Conservation (phyloP, 2,329 filamentous ascomycete species). For the Pseudogymnoascus sp. region DNA sequence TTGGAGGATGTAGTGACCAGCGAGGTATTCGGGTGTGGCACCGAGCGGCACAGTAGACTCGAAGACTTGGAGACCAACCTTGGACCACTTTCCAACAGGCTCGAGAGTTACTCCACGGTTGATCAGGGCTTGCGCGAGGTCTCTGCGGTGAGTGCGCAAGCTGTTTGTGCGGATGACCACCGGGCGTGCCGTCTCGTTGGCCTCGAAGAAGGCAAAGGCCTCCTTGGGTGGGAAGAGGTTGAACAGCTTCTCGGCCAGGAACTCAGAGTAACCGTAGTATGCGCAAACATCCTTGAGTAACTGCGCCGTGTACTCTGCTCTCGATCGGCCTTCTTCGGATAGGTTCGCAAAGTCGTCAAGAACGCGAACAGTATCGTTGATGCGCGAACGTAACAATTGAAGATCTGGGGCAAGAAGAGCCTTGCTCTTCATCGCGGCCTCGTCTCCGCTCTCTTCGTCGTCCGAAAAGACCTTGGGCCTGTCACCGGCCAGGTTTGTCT, state of each 20-base stretch:
- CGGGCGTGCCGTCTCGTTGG: constrained; percentile 89
- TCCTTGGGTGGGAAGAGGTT: constrained; percentile 87
- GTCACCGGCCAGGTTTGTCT: constrained; percentile 87
- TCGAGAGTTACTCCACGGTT: constrained; percentile 94
- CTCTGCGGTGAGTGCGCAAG: constrained; percentile 66
- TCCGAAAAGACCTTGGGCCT: constrained; percentile 59
- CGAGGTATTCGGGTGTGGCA: constrained; percentile 94
- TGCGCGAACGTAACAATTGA: constrained; percentile 77
- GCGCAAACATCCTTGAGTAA: constrained; percentile 87
- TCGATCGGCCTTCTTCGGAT: constrained; percentile 70
- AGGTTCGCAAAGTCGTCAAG: constrained; percentile 82
- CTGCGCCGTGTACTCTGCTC: constrained; percentile 81
- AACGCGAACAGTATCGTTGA: constrained; percentile 89
- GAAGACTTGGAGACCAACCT: constrained; percentile 94
- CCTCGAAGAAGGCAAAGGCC: constrained; percentile 97
- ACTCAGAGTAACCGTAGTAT: constrained; percentile 95
- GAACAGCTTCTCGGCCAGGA: constrained; percentile 92
- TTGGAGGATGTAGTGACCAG: constrained; percentile 96
- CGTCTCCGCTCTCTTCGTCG: constrained; percentile 55
- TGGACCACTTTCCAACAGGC: constrained; percentile 97
- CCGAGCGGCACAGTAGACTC: constrained; percentile 74
- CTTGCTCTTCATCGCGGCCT: constrained; percentile 51
- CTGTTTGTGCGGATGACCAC: constrained; percentile 97
- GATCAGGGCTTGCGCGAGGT: constrained; percentile 88
- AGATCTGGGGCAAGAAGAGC: constrained; percentile 77